phyloP scores from a whole-genome alignment of 1,139 yeast genomes.

The Debaryomyces robertsiae region DNA sequence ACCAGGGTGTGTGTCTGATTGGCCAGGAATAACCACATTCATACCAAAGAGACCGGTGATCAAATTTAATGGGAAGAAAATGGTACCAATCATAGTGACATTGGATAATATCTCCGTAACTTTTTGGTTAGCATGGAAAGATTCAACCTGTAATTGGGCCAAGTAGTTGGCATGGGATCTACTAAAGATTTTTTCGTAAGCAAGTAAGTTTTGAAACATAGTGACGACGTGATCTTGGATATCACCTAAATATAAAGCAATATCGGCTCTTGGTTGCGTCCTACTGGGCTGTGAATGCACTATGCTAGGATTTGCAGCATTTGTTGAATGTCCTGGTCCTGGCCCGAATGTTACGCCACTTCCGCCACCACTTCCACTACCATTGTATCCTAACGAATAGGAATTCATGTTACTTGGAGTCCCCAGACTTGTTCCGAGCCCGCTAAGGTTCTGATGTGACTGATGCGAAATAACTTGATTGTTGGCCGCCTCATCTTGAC shows the following conservation, averaged over 20 bases:
- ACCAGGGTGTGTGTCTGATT: constrained; percentile 13
- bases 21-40: constrained; percentile 29
- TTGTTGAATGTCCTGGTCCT: constrained; percentile 21
- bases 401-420: constrained; percentile 5
- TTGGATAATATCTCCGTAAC: constrained; percentile 26
- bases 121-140: constrained; percentile 24
- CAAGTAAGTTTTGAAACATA: constrained; percentile 27
- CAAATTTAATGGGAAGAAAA: constrained; percentile 26
- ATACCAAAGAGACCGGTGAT: constrained; percentile 29
- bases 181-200: constrained; percentile 28
- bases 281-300: constrained; percentile 21
- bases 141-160: constrained; percentile 30
- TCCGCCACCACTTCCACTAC: constrained; percentile 1
- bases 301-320: constrained; percentile 17
- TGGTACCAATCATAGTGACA: constrained; percentile 28
- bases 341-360: constrained; percentile 5
- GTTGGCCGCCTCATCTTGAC: constrained; percentile 65
- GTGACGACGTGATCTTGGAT: constrained; percentile 57
- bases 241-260: constrained; percentile 90
- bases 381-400: constrained; percentile 7
- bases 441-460: constrained; percentile 11
- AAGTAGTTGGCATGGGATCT: constrained; percentile 28
- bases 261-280: constrained; percentile 78
- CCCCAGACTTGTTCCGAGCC: constrained; percentile 9
- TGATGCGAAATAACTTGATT: constrained; percentile 5